phyloP scores from a whole-genome alignment of 1,284 basidiomycete species.

The Somion occarium region DNA sequence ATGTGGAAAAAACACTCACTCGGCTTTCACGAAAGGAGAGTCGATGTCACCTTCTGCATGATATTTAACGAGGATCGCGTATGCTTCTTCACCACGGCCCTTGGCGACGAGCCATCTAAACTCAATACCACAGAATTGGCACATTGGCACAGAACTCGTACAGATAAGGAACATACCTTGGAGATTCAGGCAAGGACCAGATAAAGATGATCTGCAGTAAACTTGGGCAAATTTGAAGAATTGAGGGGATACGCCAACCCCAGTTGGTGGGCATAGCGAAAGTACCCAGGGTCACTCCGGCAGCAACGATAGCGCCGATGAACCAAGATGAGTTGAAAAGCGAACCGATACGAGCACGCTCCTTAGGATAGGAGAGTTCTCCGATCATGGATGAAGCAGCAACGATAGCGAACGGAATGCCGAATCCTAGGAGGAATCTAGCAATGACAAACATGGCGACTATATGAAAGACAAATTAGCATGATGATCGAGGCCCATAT shows the following conservation, averaged over 20 bases:
- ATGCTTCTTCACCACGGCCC: conserved; percentile 43
- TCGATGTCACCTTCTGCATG: conserved; percentile 47
- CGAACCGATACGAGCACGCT: conserved; percentile 46
- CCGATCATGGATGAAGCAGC: conserved; percentile 48
- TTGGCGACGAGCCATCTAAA: conserved; percentile 47
- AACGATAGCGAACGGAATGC: conserved; percentile 45
- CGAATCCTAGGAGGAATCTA: conserved; percentile 49
- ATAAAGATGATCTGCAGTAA: conserved; percentile 48
- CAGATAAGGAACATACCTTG: conserved; percentile 36
- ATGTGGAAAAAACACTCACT: conserved; percentile 22
- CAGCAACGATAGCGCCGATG: conserved; percentile 29
- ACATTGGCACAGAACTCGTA: not conserved
- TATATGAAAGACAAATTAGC: conserved; percentile 16
- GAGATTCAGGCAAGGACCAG: conserved; percentile 54
- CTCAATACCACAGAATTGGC: not conserved
- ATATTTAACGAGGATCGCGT: conserved; percentile 43
- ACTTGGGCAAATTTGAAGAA: conserved; percentile 55
- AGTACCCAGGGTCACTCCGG: conserved; percentile 47
- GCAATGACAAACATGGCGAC: conserved; percentile 52
- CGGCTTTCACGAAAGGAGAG: conserved; percentile 48
- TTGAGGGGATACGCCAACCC: conserved; percentile 57
- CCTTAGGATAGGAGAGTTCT: conserved; percentile 48
- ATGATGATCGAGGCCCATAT: not conserved
- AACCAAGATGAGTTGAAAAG: conserved; percentile 53
- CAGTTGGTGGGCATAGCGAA: conserved; percentile 46